Evolutionary conservation across 768 basidiomycete genomes (phyloP).

Genomic region (Amyloporia xantha): DNA sequence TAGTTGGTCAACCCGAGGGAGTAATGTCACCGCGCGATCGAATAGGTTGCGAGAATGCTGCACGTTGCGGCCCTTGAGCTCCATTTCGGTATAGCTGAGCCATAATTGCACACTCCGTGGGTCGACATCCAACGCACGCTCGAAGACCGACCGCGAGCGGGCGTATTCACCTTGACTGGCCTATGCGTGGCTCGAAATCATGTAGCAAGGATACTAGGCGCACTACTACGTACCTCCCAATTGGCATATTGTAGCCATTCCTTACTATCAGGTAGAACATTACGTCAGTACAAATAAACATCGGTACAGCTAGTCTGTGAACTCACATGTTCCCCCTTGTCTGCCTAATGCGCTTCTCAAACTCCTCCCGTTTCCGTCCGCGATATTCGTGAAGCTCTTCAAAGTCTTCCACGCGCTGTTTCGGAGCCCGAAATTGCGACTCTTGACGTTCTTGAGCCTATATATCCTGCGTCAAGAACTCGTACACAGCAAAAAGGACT

Average conservation of each 20-base stretch:
- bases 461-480: slow-evolving; percentile 4
- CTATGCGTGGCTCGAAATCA: slow-evolving; percentile 27
- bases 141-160: slow-evolving; percentile 90
- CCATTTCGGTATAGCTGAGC: slow-evolving; percentile 95
- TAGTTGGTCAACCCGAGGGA: slow-evolving; percentile 92
- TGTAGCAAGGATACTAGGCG: neutral
- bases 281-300: slow-evolving; percentile 1
- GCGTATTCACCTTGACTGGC: slow-evolving; percentile 96
- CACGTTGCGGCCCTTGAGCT: slow-evolving; percentile 95
- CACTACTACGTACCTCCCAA: slow-evolving; percentile 56
- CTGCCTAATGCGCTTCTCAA: slow-evolving; percentile 80
- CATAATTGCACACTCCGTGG: slow-evolving; percentile 85
- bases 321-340: slow-evolving; percentile 76
- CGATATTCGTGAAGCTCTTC: slow-evolving; percentile 89
- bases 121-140: slow-evolving; percentile 95
- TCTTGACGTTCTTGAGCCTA: slow-evolving; percentile 98
- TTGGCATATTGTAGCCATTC: slow-evolving; percentile 85
- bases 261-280: slow-evolving; percentile 43
- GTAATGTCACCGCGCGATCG: slow-evolving; percentile 92
- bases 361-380: slow-evolving; percentile 88
- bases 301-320: neutral
- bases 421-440: slow-evolving; percentile 83
- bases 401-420: slow-evolving; percentile 93
- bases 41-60: slow-evolving; percentile 96
- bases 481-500: neutral